These are phyloP conservation scores for Clavariopsis aquatica DNA, from an alignment of 495 filamentous ascomycete genomes.

Conservation along the genomic window DNA sequence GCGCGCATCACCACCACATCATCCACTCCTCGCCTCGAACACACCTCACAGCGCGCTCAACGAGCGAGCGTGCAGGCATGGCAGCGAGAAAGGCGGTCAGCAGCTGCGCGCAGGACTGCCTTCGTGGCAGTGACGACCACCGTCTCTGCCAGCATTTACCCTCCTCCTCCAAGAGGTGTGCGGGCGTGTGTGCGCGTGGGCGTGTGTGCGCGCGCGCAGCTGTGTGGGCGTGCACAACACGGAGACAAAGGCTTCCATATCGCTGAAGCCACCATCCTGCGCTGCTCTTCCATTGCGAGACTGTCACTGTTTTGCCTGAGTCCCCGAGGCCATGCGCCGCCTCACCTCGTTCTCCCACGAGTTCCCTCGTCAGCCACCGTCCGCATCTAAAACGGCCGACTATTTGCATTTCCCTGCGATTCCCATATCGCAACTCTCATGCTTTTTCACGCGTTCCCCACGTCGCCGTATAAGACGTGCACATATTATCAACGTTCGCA, in stretches of 20 bases:
- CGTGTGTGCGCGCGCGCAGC: too few relatives aligned
- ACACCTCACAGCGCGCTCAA: slow-evolving; percentile 1
- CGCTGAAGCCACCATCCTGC: not conserved
- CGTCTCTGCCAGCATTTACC: not conserved
- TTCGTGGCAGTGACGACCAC: slow-evolving; percentile 5
- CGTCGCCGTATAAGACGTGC: not conserved
- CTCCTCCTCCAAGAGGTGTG: not conserved
- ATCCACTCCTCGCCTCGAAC: slow-evolving; percentile 14
- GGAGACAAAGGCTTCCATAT: not conserved
- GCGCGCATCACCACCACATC: slow-evolving; percentile 18
- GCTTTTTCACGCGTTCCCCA: not conserved
- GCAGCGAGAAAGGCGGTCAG: too few relatives aligned
- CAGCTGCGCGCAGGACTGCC: not conserved
- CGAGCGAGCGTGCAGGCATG: not conserved
- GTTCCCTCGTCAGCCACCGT: not conserved
- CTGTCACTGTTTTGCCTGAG: slow-evolving; percentile 28
- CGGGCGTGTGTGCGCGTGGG: not conserved
- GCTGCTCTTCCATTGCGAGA: slow-evolving; percentile 33
- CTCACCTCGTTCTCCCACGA: not conserved
- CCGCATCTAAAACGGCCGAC: not conserved
- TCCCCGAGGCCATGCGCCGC: slow-evolving; percentile 17
- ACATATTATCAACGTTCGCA: not conserved
- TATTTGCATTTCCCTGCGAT: slow-evolving; percentile 13
- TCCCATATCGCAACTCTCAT: not conserved
- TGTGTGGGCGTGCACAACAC: too few relatives aligned